Conservation (phyloP, 202 grass and related monocot species). For the Schoenoplectus triqueter region DNA sequence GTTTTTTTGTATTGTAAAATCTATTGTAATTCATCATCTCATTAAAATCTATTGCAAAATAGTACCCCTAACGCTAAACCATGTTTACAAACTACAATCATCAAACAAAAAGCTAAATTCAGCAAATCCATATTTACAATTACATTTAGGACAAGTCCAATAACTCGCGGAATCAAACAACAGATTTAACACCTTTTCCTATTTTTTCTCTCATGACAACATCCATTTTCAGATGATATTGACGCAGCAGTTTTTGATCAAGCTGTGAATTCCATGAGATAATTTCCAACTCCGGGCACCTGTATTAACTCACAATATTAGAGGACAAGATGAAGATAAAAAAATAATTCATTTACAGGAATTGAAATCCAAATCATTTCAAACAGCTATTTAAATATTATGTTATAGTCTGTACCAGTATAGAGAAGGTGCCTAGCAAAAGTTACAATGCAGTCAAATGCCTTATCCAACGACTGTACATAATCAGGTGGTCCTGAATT, state of each 20-base stretch:
- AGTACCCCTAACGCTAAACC: not conserved
- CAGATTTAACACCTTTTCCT: not conserved
- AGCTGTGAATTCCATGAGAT: not conserved
- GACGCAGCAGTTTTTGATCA: slow-evolving; percentile 26
- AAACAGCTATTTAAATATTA: not conserved
- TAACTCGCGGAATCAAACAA: not conserved
- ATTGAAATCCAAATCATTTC: not conserved
- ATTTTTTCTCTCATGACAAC: not conserved
- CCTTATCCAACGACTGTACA: not conserved
- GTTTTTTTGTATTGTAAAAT: not conserved
- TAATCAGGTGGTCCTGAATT: not conserved
- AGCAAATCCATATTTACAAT: not conserved
- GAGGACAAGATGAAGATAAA: not conserved
- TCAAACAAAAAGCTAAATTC: not conserved
- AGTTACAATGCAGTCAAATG: not conserved
- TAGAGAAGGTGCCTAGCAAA: not conserved
- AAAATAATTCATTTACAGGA: not conserved
- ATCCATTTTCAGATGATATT: slow-evolving; percentile 37
- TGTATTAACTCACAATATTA: slow-evolving; percentile 24
- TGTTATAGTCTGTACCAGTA: not conserved
- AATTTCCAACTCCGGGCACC: slow-evolving; percentile 40
- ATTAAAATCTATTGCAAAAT: slow-evolving; percentile 8
- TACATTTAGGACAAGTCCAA: not conserved
- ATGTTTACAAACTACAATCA: not conserved
- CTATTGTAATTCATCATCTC: slow-evolving; percentile 13